Percentiles rank a stretch among this genome's conserved stretches.
phyloP scores from a whole-genome alignment of 2,329 filamentous ascomycete species.

The Beauveria scarabaeidicola region DNA sequence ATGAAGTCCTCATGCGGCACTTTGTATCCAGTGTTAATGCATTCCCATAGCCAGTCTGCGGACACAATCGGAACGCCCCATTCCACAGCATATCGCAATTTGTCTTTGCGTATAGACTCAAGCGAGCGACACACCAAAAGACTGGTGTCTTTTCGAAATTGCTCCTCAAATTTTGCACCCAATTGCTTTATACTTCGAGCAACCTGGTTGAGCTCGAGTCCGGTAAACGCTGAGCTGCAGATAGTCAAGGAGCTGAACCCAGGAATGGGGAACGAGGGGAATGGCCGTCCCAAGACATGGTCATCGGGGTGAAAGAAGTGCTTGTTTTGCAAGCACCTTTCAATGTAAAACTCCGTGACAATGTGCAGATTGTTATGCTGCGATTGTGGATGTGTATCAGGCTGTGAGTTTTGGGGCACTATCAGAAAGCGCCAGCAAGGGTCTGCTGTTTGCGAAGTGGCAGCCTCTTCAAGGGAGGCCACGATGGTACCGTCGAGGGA shows the following conservation, averaged over 20 bases:
- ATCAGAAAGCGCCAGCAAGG: slow-evolving; percentile 39
- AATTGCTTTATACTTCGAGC: slow-evolving; percentile 67
- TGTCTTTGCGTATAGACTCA: slow-evolving; percentile 56
- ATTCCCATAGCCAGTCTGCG: slow-evolving; percentile 78
- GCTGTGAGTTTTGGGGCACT: slow-evolving; percentile 43
- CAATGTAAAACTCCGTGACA: slow-evolving; percentile 90
- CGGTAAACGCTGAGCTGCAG: slow-evolving; percentile 73
- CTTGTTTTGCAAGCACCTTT: slow-evolving; percentile 76
- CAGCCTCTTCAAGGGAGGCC: slow-evolving; percentile 33
- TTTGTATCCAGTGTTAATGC: slow-evolving; percentile 50
- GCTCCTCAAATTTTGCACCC: slow-evolving; percentile 74
- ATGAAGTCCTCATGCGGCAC: slow-evolving; percentile 38
- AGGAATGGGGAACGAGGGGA: slow-evolving; percentile 59
- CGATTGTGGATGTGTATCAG: slow-evolving; percentile 33
- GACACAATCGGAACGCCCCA: slow-evolving; percentile 76
- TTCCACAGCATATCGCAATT: slow-evolving; percentile 65
- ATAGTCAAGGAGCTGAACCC: slow-evolving; percentile 64
- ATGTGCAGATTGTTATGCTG: slow-evolving; percentile 34
- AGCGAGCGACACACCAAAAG: slow-evolving; percentile 65
- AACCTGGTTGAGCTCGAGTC: slow-evolving; percentile 78
- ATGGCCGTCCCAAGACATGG: slow-evolving; percentile 69
- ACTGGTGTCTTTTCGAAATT: slow-evolving; percentile 61
- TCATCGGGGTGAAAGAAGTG: slow-evolving; percentile 58
- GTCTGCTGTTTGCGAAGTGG: slow-evolving; percentile 21
- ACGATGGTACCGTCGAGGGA: slow-evolving; percentile 40